Conservation (phyloP, 257 asterid genomes). For the Nicotiana paniculata region DNA sequence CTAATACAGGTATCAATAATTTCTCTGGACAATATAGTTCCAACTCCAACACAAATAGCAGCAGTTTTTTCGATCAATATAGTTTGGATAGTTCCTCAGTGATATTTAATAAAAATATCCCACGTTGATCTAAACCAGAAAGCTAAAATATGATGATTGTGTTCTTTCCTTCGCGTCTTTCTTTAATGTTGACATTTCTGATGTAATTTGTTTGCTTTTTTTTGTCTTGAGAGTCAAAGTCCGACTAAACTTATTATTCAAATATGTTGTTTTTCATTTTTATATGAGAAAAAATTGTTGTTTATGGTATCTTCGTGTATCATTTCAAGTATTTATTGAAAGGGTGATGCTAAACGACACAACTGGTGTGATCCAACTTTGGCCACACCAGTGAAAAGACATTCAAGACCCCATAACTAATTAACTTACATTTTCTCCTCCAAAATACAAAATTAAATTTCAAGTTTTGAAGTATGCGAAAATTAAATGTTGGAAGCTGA, state of each 20-base stretch:
- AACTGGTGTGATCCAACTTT: too few species aligned
- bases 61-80: slow-evolving; percentile 23
- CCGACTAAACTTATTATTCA: neutral
- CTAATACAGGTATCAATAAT: slow-evolving; percentile 12
- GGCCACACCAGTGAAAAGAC: too few species aligned
- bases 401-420: too few species aligned
- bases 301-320: too few species aligned
- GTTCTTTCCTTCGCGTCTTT: too few species aligned
- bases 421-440: too few species aligned
- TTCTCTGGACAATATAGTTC: slow-evolving; percentile 13
- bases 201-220: neutral
- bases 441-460: too few species aligned
- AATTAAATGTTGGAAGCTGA: too few species aligned
- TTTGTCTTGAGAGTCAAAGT: neutral
- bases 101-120: slow-evolving; percentile 23
- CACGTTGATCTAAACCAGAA: neutral
- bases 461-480: too few species aligned
- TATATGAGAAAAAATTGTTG: neutral
- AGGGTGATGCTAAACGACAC: too few species aligned
- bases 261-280: neutral
- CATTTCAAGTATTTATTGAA: too few species aligned
- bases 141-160: neutral
- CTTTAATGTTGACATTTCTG: neutral
- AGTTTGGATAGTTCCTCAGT: slow-evolving; percentile 26
- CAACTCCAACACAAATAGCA: slow-evolving; percentile 18